phyloP scores from a whole-genome alignment of 2,329 filamentous ascomycete species.

The Pyrenophora teres region DNA sequence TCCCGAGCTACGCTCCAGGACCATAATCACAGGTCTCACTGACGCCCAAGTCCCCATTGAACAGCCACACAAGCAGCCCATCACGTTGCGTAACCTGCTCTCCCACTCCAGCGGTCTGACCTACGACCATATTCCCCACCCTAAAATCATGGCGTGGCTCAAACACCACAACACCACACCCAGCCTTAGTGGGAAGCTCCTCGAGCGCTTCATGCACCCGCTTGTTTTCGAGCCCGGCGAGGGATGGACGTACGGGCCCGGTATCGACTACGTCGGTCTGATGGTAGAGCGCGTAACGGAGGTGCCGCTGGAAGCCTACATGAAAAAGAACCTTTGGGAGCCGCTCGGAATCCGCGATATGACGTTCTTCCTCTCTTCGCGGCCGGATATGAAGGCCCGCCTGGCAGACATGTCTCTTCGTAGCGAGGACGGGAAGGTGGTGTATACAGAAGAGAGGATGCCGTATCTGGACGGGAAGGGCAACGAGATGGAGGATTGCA shows the following conservation, averaged over 20 bases:
- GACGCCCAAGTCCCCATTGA: conserved; percentile 32
- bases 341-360: conserved; percentile 56
- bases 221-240: conserved; percentile 52
- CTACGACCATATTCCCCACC: conserved; percentile 50
- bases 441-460: conserved; percentile 3
- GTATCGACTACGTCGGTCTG: conserved; percentile 56
- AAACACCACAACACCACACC: conserved; percentile 21
- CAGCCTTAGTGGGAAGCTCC: conserved; percentile 51
- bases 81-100: conserved; percentile 50
- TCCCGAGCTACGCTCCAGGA: conserved; percentile 36
- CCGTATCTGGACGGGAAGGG: conserved; percentile 24
- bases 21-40: conserved; percentile 34
- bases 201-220: conserved; percentile 49
- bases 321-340: conserved; percentile 57
- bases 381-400: conserved; percentile 27
- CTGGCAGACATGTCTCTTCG: conserved; percentile 39
- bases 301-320: conserved; percentile 63
- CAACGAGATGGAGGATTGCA: conserved; percentile 24
- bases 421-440: conserved; percentile 20
- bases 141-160: conserved; percentile 49
- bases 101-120: conserved; percentile 57
- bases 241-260: conserved; percentile 57
- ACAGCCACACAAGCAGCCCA: conserved; percentile 27
- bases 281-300: conserved; percentile 51
- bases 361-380: conserved; percentile 55